phyloP scores from a whole-genome alignment of 306 rosid genomes.

The Quercus agrifolia region DNA sequence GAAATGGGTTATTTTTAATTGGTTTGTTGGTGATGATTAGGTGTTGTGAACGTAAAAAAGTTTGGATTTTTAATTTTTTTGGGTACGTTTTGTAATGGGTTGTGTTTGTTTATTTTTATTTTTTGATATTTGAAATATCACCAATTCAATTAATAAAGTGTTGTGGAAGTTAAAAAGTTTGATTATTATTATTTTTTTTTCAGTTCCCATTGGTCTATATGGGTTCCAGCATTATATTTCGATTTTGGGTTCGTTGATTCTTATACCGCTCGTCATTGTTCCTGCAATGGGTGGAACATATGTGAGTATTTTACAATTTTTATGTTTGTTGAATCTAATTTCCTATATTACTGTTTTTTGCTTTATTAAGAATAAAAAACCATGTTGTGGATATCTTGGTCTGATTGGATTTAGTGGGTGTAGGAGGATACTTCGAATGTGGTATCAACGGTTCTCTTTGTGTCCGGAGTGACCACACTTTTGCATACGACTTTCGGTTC shows the following conservation, averaged over 20 bases:
- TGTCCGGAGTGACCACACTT: slow-evolving; percentile 82
- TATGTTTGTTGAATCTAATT: neutral
- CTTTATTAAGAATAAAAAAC: neutral
- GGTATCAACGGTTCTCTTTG: slow-evolving; percentile 88
- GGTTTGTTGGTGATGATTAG: neutral
- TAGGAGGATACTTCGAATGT: slow-evolving; percentile 91
- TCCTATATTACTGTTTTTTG: neutral
- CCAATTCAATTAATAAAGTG: too few relatives aligned
- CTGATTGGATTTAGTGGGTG: slow-evolving; percentile 53
- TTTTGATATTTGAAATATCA: too few relatives aligned
- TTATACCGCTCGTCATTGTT: slow-evolving; percentile 84
- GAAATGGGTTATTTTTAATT: neutral
- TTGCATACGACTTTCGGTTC: slow-evolving; percentile 87
- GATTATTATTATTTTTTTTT: neutral
- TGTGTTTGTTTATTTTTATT: neutral
- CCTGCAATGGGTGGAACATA: slow-evolving; percentile 99
- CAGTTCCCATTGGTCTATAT: slow-evolving; percentile 85
- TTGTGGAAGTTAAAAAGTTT: too few relatives aligned
- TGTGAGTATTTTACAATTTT: slow-evolving; percentile 52
- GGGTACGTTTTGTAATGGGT: slow-evolving; percentile 16
- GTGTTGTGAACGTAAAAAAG: neutral
- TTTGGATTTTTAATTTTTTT: neutral
- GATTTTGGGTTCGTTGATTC: slow-evolving; percentile 83
- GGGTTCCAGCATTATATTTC: slow-evolving; percentile 90
- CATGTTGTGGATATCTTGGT: slow-evolving; percentile 28